Conservation (phyloP, 1,139 yeast genomes). For the Lodderomyces metapsilosis region DNA sequence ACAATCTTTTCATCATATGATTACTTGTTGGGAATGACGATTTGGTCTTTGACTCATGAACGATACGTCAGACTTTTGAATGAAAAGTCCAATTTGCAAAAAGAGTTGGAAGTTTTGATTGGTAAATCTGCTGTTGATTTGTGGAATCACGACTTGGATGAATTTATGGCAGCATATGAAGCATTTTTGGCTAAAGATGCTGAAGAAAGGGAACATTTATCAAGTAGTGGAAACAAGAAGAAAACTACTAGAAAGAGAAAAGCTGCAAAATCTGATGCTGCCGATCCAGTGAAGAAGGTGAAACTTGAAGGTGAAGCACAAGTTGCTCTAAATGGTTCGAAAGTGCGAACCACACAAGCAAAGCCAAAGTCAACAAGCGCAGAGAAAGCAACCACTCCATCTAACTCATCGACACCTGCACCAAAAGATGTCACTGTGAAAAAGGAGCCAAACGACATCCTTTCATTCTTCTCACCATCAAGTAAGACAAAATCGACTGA, state of each 20-base stretch:
- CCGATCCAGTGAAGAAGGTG: slow-evolving; percentile 1
- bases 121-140: slow-evolving; percentile 78
- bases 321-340: slow-evolving; percentile 15
- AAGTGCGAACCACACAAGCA: slow-evolving; percentile 8
- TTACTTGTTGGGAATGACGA: slow-evolving; percentile 80
- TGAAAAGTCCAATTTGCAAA: slow-evolving; percentile 72
- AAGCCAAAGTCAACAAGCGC: slow-evolving; percentile 8
- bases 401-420: slow-evolving; percentile 15
- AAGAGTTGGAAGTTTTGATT: slow-evolving; percentile 65
- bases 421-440: slow-evolving; percentile 13
- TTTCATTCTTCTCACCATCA: slow-evolving; percentile 15
- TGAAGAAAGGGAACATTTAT: slow-evolving; percentile 29
- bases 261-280: slow-evolving; percentile 10
- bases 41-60: slow-evolving; percentile 91
- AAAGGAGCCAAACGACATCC: slow-evolving; percentile 10
- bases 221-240: slow-evolving; percentile 29
- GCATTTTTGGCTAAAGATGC: slow-evolving; percentile 47
- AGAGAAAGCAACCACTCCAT: slow-evolving; percentile 9
- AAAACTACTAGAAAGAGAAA: slow-evolving; percentile 22
- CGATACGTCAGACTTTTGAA: slow-evolving; percentile 75
- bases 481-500: slow-evolving; percentile 6
- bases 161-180: slow-evolving; percentile 65
- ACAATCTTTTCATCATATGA: slow-evolving; percentile 60
- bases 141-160: slow-evolving; percentile 83
- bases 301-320: slow-evolving; percentile 13